A percentile compares a stretch with the other conserved stretches of the same genome.
Conservation (phyloP, 1,284 basidiomycete genomes). For the Puccinia triticina region DNA sequence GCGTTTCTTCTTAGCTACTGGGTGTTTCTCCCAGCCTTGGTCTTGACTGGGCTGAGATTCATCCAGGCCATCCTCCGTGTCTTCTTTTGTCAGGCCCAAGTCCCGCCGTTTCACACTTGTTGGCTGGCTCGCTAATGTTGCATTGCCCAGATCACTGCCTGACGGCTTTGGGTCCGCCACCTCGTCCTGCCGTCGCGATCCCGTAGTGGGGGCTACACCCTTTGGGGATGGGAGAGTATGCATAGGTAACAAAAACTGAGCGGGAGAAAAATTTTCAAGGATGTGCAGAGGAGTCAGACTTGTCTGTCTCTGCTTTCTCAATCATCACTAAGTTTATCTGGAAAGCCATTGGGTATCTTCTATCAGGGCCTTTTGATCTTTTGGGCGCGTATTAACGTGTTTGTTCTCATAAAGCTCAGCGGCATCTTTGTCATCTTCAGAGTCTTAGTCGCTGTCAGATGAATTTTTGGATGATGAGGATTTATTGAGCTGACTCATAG, state of each 20-base stretch:
- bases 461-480: background rate
- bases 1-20: conserved; percentile 19
- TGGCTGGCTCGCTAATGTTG: background rate
- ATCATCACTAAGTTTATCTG: background rate
- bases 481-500: background rate
- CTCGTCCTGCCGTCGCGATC: background rate
- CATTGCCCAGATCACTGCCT: background rate
- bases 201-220: background rate
- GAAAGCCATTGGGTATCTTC: background rate
- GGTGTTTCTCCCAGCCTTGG: conserved; percentile 22
- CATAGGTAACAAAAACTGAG: background rate
- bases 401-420: background rate
- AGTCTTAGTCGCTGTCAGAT: background rate
- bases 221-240: background rate
- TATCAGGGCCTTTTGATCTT: background rate
- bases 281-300: conserved; percentile 12
- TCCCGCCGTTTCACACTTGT: background rate
- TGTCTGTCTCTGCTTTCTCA: background rate
- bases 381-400: background rate
- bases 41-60: conserved; percentile 7
- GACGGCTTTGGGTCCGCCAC: background rate
- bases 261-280: background rate
- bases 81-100: conserved; percentile 3
- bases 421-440: background rate
- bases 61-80: background rate